Base-by-base conservation (phyloP, 345 rosid species). In the Mercurialis annua region DNA sequence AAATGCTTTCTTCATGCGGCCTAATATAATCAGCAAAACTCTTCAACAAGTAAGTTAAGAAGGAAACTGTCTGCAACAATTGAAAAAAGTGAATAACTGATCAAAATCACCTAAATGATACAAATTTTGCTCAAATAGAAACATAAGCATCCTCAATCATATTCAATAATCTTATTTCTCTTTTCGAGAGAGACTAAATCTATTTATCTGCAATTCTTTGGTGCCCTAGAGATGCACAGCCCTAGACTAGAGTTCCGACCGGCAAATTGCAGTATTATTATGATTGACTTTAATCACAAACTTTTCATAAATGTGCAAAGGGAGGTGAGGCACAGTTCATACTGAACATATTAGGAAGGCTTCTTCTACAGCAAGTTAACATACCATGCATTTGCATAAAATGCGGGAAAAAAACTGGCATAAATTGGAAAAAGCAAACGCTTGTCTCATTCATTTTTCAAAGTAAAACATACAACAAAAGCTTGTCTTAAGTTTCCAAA, bases 1-100 rank as follows among this genome's bases (percentile, higher is more conserved):
- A 94, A 73, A 94, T 94, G 80, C 92, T 85, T 80, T 94, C 98
- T 79, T 94, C 99, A 71, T 94, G 97, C 10, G 97, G 97, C 76
- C 89, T 85, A 64, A 94, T 94, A 81, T 89, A 94, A 50, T 91
- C 99, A 63, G 95, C 91, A 71, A 82, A 94, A 76, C 97, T 89
- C 90, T 94, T 94, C 88, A 94, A 78, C 76, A 91, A 76, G 68
- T 94, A 94, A 9, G 98, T 94, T 79, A 94, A 84, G 81, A 94
- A 94, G 38, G 99, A 94, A 71, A 94, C 96, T 21, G 98, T 94
- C 99, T 91, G 98, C 85, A 78, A 75, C 54, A 52, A 52, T 56
- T 48, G 64, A 63, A 74, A 57, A 27, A 5, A 15, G 9, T 14
- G n/a, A 62, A 50, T 26, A 47, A 62, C 15, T 29, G 26, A 49